Conservation (phyloP, 768 basidiomycete species). For the Pleurotus tuber-regium region DNA sequence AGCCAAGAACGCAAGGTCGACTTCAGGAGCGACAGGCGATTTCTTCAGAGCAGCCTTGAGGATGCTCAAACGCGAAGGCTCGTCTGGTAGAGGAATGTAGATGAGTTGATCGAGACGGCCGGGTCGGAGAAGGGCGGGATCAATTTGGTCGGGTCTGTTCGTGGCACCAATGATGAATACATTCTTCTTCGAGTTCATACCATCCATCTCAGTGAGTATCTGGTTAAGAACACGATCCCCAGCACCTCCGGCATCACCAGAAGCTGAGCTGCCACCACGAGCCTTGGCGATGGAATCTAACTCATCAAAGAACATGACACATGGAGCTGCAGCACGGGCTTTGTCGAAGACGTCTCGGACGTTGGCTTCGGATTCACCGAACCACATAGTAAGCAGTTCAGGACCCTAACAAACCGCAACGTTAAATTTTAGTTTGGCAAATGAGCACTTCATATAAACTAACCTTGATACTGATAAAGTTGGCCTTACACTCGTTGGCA, state of each 20-base stretch:
- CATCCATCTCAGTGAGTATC: conserved; percentile 97
- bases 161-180: conserved; percentile 98
- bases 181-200: conserved; percentile 98
- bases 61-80: conserved; percentile 86
- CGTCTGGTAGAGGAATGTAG: conserved; percentile 98
- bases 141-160: conserved; percentile 95
- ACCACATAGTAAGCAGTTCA: conserved; percentile 99
- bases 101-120: conserved; percentile 99
- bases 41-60: conserved; percentile 90
- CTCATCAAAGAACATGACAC: conserved; percentile 99
- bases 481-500: conserved; percentile 99
- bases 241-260: conserved; percentile 93
- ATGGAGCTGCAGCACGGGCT: conserved; percentile 97
- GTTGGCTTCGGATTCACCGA: conserved; percentile 99
- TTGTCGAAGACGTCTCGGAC: conserved; percentile 99
- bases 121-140: conserved; percentile 88
- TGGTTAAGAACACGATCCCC: conserved; percentile 98
- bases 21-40: conserved; percentile 79
- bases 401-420: conserved; percentile 62
- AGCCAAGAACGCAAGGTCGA: conserved; percentile 83
- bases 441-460: neutral
- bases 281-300: conserved; percentile 98
- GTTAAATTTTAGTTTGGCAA: conserved; percentile 14
- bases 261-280: conserved; percentile 77
- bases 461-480: conserved; percentile 99